Evolutionary conservation across 345 rosid species (phyloP).

Genomic region (Aegle marmelos): DNA sequence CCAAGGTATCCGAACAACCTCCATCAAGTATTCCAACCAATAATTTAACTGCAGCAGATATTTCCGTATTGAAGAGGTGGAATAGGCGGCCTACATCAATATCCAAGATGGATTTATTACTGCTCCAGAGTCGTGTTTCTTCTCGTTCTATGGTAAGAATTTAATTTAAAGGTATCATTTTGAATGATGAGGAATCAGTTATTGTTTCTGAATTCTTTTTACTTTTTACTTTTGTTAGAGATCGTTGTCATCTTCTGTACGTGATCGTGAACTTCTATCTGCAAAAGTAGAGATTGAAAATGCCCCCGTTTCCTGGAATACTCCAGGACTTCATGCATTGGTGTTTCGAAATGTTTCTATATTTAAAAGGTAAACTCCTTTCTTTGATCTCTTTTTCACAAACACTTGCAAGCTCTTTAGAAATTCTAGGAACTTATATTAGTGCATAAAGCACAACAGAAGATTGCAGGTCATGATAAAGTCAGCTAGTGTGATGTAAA

Average conservation of each 20-base stretch:
- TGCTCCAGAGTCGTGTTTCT: slow-evolving; percentile 42
- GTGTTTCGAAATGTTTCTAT: slow-evolving; percentile 64
- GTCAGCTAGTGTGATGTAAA: neutral
- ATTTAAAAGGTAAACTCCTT: slow-evolving; percentile 49
- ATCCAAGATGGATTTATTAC: slow-evolving; percentile 56
- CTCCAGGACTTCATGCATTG: slow-evolving; percentile 40
- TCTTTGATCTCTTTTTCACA: neutral
- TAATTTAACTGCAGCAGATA: slow-evolving; percentile 8
- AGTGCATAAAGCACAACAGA: neutral
- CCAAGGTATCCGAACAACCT: slow-evolving; percentile 13
- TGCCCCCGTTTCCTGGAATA: slow-evolving; percentile 38
- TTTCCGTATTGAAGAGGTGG: slow-evolving; percentile 28
- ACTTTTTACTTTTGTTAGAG: slow-evolving; percentile 37
- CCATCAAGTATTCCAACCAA: slow-evolving; percentile 11
- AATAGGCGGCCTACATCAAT: slow-evolving; percentile 33
- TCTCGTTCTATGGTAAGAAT: slow-evolving; percentile 48
- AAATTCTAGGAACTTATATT: neutral
- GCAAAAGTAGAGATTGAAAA: slow-evolving; percentile 54
- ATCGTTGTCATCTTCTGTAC: slow-evolving; percentile 47
- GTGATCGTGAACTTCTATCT: slow-evolving; percentile 57
- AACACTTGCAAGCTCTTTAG: neutral
- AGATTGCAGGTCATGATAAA: neutral
- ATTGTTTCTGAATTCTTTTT: slow-evolving; percentile 1
- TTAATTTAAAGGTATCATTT: slow-evolving; percentile 12
- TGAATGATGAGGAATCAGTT: slow-evolving; percentile 1